phyloP scores from a whole-genome alignment of 495 filamentous ascomycete species.

The Hyaloscypha bicolor region DNA sequence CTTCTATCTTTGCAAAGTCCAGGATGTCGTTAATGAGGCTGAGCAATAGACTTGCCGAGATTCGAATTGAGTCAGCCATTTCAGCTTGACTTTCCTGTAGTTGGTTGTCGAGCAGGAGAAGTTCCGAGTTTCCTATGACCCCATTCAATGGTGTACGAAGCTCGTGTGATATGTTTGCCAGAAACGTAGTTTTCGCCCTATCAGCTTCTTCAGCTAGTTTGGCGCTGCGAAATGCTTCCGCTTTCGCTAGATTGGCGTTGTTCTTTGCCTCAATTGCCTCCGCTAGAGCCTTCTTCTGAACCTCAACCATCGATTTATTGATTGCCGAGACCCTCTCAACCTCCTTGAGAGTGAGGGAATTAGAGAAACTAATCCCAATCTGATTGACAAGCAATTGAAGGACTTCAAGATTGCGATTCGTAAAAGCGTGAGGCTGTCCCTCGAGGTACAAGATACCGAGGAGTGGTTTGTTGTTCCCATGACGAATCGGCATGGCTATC shows the following conservation, averaged over 20 bases:
- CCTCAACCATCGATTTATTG: constrained; percentile 84
- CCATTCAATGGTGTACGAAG: constrained; percentile 84
- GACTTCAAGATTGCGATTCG: constrained; percentile 82
- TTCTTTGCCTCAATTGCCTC: constrained; percentile 63
- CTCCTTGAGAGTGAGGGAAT: constrained; percentile 80
- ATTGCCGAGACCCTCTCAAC: constrained; percentile 76
- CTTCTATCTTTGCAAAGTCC: constrained; percentile 91
- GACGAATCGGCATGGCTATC: constrained; percentile 82
- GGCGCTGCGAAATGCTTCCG: constrained; percentile 84
- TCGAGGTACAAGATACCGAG: constrained; percentile 85
- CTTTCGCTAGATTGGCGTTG: constrained; percentile 64
- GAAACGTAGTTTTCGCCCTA: constrained; percentile 86
- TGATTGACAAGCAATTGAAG: constrained; percentile 86
- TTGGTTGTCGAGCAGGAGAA: constrained; percentile 69
- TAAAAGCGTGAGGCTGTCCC: constrained; percentile 80
- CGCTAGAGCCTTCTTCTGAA: constrained; percentile 78
- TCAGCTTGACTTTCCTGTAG: constrained; percentile 80
- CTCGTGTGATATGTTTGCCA: constrained; percentile 92
- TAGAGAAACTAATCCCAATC: constrained; percentile 84
- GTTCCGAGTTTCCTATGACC: constrained; percentile 86
- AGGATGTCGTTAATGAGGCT: constrained; percentile 94
- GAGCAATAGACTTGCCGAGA: constrained; percentile 84
- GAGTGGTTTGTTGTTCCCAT: constrained; percentile 61
- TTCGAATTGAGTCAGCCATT: constrained; percentile 85
- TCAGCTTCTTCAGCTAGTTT: constrained; percentile 91